These are phyloP conservation scores for Zygosaccharomyces pseudobailii DNA, from an alignment of 1,139 yeast species.

Conservation along the genomic window DNA sequence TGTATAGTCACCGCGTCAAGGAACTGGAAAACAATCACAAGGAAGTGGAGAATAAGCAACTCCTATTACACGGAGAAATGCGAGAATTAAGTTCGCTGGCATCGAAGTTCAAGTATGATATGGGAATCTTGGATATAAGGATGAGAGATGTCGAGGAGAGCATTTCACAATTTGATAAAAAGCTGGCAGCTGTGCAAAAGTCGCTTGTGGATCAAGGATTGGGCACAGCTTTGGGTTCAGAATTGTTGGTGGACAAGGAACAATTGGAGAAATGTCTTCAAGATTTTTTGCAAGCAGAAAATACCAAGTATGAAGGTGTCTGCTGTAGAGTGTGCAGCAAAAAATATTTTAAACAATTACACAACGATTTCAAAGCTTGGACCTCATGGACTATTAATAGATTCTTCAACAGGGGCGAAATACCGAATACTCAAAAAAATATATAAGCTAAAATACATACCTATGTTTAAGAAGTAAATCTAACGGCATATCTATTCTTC, in stretches of 20 bases:
- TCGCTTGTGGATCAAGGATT: slow-evolving; percentile 18
- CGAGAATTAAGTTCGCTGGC: slow-evolving; percentile 63
- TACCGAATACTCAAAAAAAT: slow-evolving; percentile 6
- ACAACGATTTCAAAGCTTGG: slow-evolving; percentile 16
- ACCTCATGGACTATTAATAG: slow-evolving; percentile 18
- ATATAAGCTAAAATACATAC: slow-evolving; percentile 5
- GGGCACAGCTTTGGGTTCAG: slow-evolving; percentile 15
- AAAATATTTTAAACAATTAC: slow-evolving; percentile 13
- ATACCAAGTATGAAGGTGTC: slow-evolving; percentile 19
- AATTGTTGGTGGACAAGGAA: slow-evolving; percentile 16
- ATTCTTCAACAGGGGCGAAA: slow-evolving; percentile 8
- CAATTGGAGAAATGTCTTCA: slow-evolving; percentile 20
- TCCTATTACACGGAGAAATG: slow-evolving; percentile 45
- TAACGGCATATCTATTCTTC: slow-evolving; percentile 13
- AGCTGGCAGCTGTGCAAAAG: slow-evolving; percentile 38
- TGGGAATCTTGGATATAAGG: slow-evolving; percentile 64
- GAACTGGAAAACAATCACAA: slow-evolving; percentile 37
- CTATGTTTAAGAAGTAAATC: neutral
- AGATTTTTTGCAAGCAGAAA: slow-evolving; percentile 11
- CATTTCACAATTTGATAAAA: slow-evolving; percentile 46
- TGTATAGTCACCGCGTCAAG: slow-evolving; percentile 35
- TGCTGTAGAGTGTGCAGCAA: slow-evolving; percentile 17
- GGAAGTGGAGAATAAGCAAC: slow-evolving; percentile 32
- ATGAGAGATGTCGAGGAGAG: slow-evolving; percentile 79
- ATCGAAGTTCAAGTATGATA: slow-evolving; percentile 76